Evolutionary conservation across 139 green algal genomes (phyloP).

Genomic region (Astrephomene gubernaculifera): DNA sequence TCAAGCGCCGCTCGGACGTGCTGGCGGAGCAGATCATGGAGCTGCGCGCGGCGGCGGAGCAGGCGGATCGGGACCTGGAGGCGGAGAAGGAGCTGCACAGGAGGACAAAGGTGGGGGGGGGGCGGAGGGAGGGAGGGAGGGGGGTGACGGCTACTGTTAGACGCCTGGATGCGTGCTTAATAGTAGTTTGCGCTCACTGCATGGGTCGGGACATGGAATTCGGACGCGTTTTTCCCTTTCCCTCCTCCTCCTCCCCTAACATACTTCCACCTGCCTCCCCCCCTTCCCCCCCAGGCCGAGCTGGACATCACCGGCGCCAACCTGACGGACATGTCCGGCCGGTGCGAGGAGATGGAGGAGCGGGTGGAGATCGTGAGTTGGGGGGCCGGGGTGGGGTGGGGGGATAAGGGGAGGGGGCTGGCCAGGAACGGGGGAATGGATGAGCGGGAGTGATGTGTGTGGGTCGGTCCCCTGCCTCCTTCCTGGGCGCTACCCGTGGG

Average conservation of each 20-base stretch:
- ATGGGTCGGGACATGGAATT: no score
- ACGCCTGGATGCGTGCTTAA: no score
- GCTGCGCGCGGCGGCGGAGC: background rate
- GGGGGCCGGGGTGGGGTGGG: background rate
- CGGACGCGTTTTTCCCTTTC: no score
- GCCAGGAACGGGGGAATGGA: background rate
- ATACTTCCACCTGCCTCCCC: background rate
- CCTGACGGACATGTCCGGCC: background rate
- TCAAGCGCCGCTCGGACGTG: background rate
- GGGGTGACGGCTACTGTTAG: no score
- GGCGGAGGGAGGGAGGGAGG: background rate
- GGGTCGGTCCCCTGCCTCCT: no score
- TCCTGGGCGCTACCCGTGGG: no score
- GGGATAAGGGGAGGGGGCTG: background rate
- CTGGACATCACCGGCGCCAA: background rate
- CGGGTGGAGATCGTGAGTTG: constrained; percentile 3
- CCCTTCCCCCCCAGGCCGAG: constrained; percentile 1
- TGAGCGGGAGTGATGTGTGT: background rate
- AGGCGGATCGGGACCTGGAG: background rate
- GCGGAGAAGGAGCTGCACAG: constrained; percentile 11
- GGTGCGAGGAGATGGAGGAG: background rate
- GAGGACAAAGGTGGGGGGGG: background rate
- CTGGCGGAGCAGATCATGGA: constrained; percentile 8
- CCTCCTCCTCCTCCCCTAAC: background rate
- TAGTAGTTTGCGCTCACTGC: no score